Evolutionary conservation across 208 protist genomes (phyloP).

Genomic region (Acanthamoeba triangularis): DNA sequence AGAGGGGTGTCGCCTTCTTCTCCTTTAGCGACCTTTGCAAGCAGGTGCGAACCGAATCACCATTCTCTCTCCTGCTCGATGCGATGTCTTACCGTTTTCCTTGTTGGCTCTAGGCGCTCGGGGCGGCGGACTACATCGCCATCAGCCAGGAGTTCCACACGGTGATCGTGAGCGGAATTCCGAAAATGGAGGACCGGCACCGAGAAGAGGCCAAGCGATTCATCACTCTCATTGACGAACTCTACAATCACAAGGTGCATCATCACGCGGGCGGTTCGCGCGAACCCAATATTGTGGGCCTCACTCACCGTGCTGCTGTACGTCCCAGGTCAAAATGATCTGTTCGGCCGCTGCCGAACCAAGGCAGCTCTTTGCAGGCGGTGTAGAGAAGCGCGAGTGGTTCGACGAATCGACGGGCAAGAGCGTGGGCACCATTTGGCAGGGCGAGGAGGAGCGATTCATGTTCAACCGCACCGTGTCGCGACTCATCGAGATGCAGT

Average conservation of each 20-base stretch:
- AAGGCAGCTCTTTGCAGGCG: conserved; percentile 41
- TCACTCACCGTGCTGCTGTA: not conserved
- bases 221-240: conserved; percentile 90
- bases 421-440: conserved; percentile 74
- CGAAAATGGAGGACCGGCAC: conserved; percentile 81
- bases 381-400: conserved; percentile 48
- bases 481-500: conserved; percentile 90
- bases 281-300: not conserved
- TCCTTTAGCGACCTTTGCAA: conserved; percentile 88
- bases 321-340: conserved; percentile 37
- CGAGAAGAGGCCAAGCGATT: conserved; percentile 88
- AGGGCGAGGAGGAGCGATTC: conserved; percentile 89
- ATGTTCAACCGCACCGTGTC: conserved; percentile 87
- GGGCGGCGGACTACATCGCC: conserved; percentile 88
- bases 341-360: conserved; percentile 54
- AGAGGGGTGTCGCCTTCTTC: conserved; percentile 82
- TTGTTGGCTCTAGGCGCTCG: conserved; percentile 62
- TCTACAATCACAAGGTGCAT: conserved; percentile 89
- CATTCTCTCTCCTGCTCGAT: not conserved
- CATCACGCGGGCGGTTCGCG: no score
- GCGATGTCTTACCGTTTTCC: not conserved
- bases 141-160: conserved; percentile 89
- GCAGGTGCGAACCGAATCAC: not conserved
- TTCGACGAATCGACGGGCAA: conserved; percentile 77
- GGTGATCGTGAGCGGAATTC: conserved; percentile 86